These are phyloP conservation scores for Apophysomyces trapeziformis DNA, from an alignment of 371 early-diverging fungal genomes.

Conservation along the genomic window DNA sequence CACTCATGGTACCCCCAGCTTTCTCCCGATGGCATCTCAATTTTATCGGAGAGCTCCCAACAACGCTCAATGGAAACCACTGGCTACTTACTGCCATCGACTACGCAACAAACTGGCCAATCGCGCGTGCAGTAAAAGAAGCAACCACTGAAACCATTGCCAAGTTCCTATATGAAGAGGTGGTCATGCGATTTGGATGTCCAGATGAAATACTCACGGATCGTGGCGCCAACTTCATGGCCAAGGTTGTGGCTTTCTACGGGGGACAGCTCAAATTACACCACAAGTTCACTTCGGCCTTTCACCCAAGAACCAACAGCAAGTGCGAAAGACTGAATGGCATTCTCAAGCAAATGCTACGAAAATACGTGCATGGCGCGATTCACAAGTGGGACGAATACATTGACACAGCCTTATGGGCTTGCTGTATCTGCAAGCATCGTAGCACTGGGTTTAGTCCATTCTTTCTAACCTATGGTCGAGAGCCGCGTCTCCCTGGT, in stretches of 20 bases:
- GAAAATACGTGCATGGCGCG: conserved; percentile 25
- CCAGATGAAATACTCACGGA: background rate
- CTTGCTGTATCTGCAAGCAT: conserved; percentile 10
- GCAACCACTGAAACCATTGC: conserved; percentile 37
- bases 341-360: conserved; percentile 17
- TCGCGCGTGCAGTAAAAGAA: conserved; percentile 36
- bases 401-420: conserved; percentile 15
- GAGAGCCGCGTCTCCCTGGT: conserved; percentile 13
- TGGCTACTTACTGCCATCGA: too few relatives aligned
- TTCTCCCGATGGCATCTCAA: too few relatives aligned
- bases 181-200: conserved; percentile 16
- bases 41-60: too few relatives aligned
- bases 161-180: conserved; percentile 34
- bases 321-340: conserved; percentile 24
- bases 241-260: conserved; percentile 10
- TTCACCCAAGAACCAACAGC: conserved; percentile 23
- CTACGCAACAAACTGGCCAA: conserved; percentile 35
- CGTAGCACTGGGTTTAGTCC: conserved; percentile 11
- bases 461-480: conserved; percentile 11
- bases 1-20: too few relatives aligned
- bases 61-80: too few relatives aligned
- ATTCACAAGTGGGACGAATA: conserved; percentile 19
- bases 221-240: conserved; percentile 7
- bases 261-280: background rate
- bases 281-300: conserved; percentile 18